phyloP scores from a whole-genome alignment of 2,329 filamentous ascomycete genomes.

The Podosphaera xanthii region DNA sequence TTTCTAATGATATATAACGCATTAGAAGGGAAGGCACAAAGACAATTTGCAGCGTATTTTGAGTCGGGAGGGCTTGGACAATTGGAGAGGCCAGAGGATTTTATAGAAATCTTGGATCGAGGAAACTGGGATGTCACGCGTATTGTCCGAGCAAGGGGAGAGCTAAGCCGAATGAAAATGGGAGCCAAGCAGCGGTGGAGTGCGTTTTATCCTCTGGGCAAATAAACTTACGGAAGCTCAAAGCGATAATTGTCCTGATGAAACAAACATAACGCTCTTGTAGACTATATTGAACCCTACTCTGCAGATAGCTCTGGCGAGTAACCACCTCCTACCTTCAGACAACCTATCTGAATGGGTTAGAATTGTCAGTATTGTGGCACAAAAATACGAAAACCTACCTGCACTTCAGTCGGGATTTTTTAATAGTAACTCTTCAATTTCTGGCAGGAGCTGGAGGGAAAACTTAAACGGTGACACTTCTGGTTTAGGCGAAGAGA shows the following conservation, averaged over 20 bases:
- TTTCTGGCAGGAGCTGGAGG: background rate
- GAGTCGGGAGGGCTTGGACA: background rate
- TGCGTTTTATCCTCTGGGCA: too few species aligned
- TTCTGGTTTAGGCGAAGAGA: background rate
- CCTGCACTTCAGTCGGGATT: background rate
- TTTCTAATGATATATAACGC: conserved; percentile 1
- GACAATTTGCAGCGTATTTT: background rate
- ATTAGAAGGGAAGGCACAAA: background rate
- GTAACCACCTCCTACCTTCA: too few species aligned
- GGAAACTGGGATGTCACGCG: too few species aligned
- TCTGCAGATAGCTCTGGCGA: too few species aligned
- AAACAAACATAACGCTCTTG: too few species aligned
- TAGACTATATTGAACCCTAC: too few species aligned
- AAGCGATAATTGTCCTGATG: too few species aligned
- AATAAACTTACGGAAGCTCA: too few species aligned
- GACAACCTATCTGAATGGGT: background rate
- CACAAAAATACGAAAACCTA: background rate
- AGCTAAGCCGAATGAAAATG: too few species aligned
- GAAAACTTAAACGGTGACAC: background rate
- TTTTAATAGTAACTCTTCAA: background rate
- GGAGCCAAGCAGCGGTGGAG: too few species aligned
- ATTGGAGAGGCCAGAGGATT: background rate
- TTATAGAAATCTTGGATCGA: too few species aligned
- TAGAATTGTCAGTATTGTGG: background rate
- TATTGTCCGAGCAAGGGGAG: too few species aligned